A percentile compares a stretch with the other conserved stretches of the same genome.
Evolutionary conservation across 2,329 filamentous ascomycete genomes (phyloP).

Genomic region (Cadophora sp.): DNA sequence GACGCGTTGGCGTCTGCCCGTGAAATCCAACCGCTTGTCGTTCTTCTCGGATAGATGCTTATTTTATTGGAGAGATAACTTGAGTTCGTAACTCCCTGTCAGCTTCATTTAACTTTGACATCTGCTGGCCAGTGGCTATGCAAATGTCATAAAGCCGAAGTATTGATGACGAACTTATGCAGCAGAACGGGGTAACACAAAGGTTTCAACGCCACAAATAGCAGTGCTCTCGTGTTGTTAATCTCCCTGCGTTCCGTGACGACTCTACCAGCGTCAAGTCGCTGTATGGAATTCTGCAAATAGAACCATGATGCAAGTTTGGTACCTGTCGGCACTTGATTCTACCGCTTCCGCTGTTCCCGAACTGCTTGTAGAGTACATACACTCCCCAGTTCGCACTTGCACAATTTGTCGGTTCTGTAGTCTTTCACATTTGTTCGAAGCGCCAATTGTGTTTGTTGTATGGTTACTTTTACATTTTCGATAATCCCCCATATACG

Average conservation of each 20-base stretch:
- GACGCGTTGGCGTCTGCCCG: background rate
- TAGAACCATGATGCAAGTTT: background rate
- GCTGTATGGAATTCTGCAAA: too few species aligned
- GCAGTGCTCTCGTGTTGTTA: background rate
- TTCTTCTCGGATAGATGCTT: background rate
- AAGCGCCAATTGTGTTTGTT: background rate
- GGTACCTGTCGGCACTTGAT: background rate
- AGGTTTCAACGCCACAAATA: background rate
- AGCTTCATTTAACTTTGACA: background rate
- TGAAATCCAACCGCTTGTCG: background rate
- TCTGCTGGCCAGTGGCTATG: background rate
- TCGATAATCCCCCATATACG: background rate
- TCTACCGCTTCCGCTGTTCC: background rate
- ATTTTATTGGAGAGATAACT: background rate
- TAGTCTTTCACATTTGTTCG: background rate
- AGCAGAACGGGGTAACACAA: background rate
- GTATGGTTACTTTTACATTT: background rate
- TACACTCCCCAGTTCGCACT: background rate
- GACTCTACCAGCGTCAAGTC: background rate
- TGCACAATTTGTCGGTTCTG: background rate
- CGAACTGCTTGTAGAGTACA: background rate
- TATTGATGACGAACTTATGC: background rate
- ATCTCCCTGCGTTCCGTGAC: background rate
- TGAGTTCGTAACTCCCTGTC: background rate
- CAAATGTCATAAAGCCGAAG: background rate